Percentiles rank a stretch among this genome's conserved stretches.
Evolutionary conservation across 768 basidiomycete genomes (phyloP).

Genomic region (Naematelia encephala): DNA sequence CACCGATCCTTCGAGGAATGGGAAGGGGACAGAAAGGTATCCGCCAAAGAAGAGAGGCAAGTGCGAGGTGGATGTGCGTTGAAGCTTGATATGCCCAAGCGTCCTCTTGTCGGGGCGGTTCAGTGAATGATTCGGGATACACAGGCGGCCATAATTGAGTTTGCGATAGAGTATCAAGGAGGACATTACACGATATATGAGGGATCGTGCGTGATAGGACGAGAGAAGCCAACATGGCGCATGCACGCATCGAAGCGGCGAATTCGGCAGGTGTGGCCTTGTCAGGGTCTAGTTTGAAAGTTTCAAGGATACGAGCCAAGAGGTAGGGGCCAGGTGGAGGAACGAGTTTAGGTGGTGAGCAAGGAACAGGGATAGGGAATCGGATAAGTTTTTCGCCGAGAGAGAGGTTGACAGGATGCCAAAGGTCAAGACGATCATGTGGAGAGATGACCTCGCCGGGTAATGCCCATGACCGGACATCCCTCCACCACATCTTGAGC

Average conservation of each 20-base stretch:
- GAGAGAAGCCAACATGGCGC: slow-evolving; percentile 47
- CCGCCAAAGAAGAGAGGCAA: slow-evolving; percentile 40
- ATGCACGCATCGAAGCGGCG: slow-evolving; percentile 39
- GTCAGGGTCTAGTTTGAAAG: slow-evolving; percentile 24
- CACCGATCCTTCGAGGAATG: not conserved
- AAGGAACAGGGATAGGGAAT: slow-evolving; percentile 45
- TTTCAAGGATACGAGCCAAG: slow-evolving; percentile 31
- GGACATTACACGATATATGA: slow-evolving; percentile 24
- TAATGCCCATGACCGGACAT: slow-evolving; percentile 41
- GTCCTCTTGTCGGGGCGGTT: slow-evolving; percentile 13
- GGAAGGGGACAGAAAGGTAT: not conserved
- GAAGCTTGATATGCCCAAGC: slow-evolving; percentile 44
- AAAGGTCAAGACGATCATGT: slow-evolving; percentile 40
- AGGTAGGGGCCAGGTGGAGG: slow-evolving; percentile 32
- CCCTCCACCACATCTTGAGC: slow-evolving; percentile 43
- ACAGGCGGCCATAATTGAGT: slow-evolving; percentile 34
- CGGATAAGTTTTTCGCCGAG: slow-evolving; percentile 42
- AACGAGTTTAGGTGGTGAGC: slow-evolving; percentile 41
- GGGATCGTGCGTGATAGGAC: slow-evolving; percentile 47
- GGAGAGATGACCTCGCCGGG: slow-evolving; percentile 46
- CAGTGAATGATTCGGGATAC: slow-evolving; percentile 24
- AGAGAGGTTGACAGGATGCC: slow-evolving; percentile 45
- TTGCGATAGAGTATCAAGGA: slow-evolving; percentile 32
- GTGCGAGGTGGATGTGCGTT: slow-evolving; percentile 45
- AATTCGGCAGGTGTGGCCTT: slow-evolving; percentile 17